A percentile compares a stretch with the other conserved stretches of the same genome.
These are phyloP conservation scores for Dendrobium nobile DNA, from an alignment of 106 monocot species.

Conservation along the genomic window DNA sequence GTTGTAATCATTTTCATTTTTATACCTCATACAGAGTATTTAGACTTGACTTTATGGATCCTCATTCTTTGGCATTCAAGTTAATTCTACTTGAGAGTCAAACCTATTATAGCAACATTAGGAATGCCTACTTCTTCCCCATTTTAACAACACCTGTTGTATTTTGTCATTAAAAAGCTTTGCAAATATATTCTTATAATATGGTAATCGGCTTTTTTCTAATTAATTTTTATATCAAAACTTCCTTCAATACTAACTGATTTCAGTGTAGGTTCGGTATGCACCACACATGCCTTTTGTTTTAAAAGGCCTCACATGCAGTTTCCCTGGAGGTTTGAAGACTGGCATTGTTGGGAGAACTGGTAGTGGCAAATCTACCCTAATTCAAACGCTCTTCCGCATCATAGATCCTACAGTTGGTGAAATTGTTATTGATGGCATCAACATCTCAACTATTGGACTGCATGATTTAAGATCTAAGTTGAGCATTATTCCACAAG, in stretches of 20 bases:
- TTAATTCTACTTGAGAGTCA: too few species aligned
- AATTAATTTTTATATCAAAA: too few species aligned
- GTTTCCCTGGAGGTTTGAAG: constrained; percentile 54
- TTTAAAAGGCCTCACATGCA: constrained; percentile 61
- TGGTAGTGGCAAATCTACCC: constrained; percentile 79
- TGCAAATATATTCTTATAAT: too few species aligned
- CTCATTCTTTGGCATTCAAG: too few species aligned
- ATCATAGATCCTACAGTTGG: constrained; percentile 72
- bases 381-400: constrained; percentile 74
- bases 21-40: too few species aligned
- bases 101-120: too few species aligned
- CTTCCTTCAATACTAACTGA: neutral
- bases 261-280: constrained; percentile 48
- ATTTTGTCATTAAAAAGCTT: too few species aligned
- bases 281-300: constrained; percentile 77
- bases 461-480: constrained; percentile 77
- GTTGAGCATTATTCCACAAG: constrained; percentile 90
- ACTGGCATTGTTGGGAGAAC: constrained; percentile 83
- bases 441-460: constrained; percentile 68
- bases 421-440: constrained; percentile 54
- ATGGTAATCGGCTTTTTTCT: too few species aligned
- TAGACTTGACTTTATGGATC: too few species aligned
- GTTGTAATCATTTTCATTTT: too few species aligned
- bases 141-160: too few species aligned
- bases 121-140: too few species aligned